Conservation (phyloP, 768 basidiomycete genomes). For the Mycena vitilis region DNA sequence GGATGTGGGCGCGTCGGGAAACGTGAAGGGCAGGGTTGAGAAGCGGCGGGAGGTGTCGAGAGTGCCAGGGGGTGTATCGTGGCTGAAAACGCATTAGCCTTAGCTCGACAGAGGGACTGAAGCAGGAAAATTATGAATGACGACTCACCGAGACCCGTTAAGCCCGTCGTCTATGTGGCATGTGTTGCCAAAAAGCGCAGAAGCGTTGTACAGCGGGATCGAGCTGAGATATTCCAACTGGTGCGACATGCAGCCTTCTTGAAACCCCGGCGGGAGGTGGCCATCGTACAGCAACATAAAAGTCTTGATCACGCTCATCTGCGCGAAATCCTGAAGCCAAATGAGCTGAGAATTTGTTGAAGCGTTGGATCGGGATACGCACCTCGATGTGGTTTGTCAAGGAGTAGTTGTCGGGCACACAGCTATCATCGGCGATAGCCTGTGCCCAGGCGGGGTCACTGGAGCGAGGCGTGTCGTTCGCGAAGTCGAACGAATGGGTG, state of each 20-base stretch:
- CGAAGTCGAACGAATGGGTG: conserved; percentile 47
- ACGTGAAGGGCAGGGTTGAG: no score
- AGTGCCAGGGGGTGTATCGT: no score
- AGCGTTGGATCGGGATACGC: background rate
- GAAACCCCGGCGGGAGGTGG: conserved; percentile 14
- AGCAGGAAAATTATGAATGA: no score
- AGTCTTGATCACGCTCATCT: conserved; percentile 2
- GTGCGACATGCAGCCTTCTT: conserved; percentile 15
- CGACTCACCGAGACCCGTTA: background rate
- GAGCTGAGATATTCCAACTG: conserved; percentile 5
- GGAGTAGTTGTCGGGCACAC: conserved; percentile 46
- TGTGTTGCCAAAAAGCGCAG: conserved; percentile 5
- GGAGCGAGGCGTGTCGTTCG: conserved; percentile 37
- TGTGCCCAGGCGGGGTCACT: conserved; percentile 37
- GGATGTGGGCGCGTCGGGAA: no score
- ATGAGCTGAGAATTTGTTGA: background rate
- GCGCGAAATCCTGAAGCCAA: conserved; percentile 14
- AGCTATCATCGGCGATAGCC: conserved; percentile 41
- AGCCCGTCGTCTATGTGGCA: background rate
- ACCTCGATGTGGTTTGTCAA: conserved; percentile 43
- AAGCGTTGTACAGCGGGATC: conserved; percentile 12
- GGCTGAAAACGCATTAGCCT: no score
- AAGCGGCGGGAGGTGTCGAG: no score
- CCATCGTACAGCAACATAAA: conserved; percentile 14
- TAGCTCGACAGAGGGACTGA: no score